Percentiles rank a stretch among this genome's conserved stretches.
These are phyloP conservation scores for Podaxis rugospora DNA, from an alignment of 768 basidiomycete species.

Conservation along the genomic window DNA sequence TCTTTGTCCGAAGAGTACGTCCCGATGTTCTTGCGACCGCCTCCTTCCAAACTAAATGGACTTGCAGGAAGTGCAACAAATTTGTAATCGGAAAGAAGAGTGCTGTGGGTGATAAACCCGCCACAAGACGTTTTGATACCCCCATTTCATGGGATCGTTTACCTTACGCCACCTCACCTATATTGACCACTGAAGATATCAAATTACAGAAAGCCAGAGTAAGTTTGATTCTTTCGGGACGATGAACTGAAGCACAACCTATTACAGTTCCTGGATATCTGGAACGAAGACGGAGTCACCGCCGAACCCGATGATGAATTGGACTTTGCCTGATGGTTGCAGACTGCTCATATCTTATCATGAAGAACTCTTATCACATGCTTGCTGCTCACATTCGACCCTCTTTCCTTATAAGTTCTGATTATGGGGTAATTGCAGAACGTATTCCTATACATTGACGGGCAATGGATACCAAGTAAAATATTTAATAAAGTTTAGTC, in stretches of 20 bases:
- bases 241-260: neutral
- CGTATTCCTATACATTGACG: constrained; percentile 1
- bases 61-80: constrained; percentile 81
- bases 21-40: neutral
- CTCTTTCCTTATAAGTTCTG: neutral
- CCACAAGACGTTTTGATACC: constrained; percentile 53
- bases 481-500: constrained; percentile 4
- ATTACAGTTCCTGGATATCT: constrained; percentile 66
- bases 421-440: neutral
- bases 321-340: constrained; percentile 1
- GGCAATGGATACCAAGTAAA: neutral
- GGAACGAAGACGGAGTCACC: constrained; percentile 76
- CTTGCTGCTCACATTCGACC: constrained; percentile 4
- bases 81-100: constrained; percentile 88
- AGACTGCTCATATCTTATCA: neutral
- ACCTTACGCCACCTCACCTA: constrained; percentile 56
- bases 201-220: constrained; percentile 62
- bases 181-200: constrained; percentile 61
- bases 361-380: neutral
- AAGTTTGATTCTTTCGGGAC: constrained; percentile 19
- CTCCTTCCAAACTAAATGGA: neutral
- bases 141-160: constrained; percentile 72
- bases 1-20: constrained; percentile 88
- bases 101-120: constrained; percentile 80
- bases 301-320: constrained; percentile 56